Conservation (phyloP, 2,329 filamentous ascomycete genomes). For the Stagonosporopsis chrysanthemi region DNA sequence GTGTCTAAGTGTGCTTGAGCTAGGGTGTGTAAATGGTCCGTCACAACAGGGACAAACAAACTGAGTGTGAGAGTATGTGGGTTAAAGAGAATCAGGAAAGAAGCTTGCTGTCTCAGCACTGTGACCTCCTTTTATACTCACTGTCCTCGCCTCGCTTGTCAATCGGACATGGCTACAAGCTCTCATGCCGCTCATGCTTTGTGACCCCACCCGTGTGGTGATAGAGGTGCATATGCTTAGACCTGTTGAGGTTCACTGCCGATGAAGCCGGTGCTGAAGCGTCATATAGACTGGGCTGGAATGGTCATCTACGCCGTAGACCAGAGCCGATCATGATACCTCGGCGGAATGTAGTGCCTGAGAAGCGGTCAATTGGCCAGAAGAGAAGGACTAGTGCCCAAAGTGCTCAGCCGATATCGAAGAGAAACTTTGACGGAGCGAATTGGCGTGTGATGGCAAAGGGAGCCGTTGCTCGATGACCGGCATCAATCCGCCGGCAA, state of each 20-base stretch:
- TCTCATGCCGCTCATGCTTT: conserved; percentile 41
- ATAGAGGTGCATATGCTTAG: conserved; percentile 51
- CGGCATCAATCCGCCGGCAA: conserved; percentile 41
- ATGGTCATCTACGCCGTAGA: conserved; percentile 38
- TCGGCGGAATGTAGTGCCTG: conserved; percentile 35
- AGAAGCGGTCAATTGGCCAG: conserved; percentile 42
- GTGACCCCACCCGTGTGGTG: conserved; percentile 50
- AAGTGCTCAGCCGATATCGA: conserved; percentile 41
- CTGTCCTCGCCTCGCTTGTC: conserved; percentile 30
- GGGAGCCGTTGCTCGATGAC: conserved; percentile 37
- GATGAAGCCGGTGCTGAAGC: conserved; percentile 46
- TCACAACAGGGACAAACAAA: conserved; percentile 11
- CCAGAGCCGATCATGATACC: conserved; percentile 47
- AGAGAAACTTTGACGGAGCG: conserved; percentile 37
- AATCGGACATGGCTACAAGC: conserved; percentile 46
- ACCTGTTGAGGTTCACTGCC: conserved; percentile 47
- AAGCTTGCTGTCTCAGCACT: conserved; percentile 25
- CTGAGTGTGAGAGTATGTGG: conserved; percentile 23
- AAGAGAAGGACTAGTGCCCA: conserved; percentile 34
- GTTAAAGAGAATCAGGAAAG: conserved; percentile 41
- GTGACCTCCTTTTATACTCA: conserved; percentile 50
- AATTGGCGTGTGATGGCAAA: conserved; percentile 44
- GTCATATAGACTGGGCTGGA: conserved; percentile 47
- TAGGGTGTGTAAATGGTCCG: conserved; percentile 8
- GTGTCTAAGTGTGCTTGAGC: conserved; percentile 19